phyloP scores from a whole-genome alignment of 2,329 filamentous ascomycete genomes.

The Penicillium oxalicum region DNA sequence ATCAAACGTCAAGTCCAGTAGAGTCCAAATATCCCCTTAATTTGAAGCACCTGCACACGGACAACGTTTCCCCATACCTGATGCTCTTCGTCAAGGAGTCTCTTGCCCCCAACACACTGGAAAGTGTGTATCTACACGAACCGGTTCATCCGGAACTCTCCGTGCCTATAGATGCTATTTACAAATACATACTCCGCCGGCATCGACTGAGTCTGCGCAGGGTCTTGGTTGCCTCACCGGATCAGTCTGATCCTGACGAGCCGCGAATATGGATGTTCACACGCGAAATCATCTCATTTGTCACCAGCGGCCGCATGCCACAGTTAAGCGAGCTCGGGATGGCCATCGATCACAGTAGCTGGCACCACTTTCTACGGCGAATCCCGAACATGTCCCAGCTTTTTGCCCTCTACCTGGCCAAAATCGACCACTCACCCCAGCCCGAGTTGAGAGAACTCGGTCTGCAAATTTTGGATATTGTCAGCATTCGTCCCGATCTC shows the following conservation, averaged over 20 bases:
- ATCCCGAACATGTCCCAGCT: conserved; percentile 66
- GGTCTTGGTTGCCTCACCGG: conserved; percentile 66
- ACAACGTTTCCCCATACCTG: conserved; percentile 62
- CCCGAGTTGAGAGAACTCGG: conserved; percentile 65
- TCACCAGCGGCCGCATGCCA: conserved; percentile 71
- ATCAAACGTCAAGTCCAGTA: conserved; percentile 1
- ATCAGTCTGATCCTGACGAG: conserved; percentile 35
- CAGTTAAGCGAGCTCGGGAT: conserved; percentile 66
- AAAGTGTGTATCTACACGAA: conserved; percentile 73
- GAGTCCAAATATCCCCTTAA: conserved; percentile 55
- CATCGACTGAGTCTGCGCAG: conserved; percentile 67
- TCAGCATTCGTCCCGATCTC: conserved; percentile 68
- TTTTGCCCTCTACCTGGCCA: conserved; percentile 64
- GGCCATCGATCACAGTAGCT: conserved; percentile 68
- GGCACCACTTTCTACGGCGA: conserved; percentile 74
- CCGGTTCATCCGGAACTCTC: conserved; percentile 48
- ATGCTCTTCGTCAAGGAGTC: conserved; percentile 72
- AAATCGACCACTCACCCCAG: conserved; percentile 58
- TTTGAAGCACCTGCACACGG: conserved; percentile 69
- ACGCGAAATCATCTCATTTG: conserved; percentile 62
- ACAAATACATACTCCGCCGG: conserved; percentile 62
- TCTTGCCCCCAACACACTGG: conserved; percentile 70
- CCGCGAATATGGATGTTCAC: conserved; percentile 61
- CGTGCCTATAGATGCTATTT: conserved; percentile 65
- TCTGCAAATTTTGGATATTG: conserved; percentile 70